Base-by-base conservation (phyloP, 1,284 basidiomycete species). In the Moesziomyces aphidis region DNA sequence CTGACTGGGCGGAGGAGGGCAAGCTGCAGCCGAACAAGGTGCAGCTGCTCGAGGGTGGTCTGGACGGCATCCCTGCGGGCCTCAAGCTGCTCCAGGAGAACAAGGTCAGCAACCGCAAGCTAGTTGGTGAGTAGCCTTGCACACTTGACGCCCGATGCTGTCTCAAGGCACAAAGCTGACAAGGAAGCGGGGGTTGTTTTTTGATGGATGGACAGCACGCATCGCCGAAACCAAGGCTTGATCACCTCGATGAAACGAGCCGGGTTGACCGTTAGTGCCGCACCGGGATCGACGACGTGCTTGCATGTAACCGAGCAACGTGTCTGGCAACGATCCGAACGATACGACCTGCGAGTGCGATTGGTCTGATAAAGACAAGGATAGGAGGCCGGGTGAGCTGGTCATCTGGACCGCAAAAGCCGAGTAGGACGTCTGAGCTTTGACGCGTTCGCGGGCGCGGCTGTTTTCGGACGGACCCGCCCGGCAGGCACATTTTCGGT, bases 71-170 rank as follows among this genome's bases (percentile, higher is more conserved):
- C 31, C 59, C 66, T 0, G 61, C 68, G 4, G 81, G 76, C 13
- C 55, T 83, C 22, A 77, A 79, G 54, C 45, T 61, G 47, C 50
- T 78, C 36, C 62, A 80, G 55, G 54, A 73, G n/a, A 72, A 70
- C 63, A 70, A 82, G 60, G 66, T 81, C 31, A 75, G 69, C 43
- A 81, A 79, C 13, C 78, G 81, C 55, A 86, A 86, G 74, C 73
- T 86, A 3, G 85, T 86, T 49, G 85, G 85, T 59, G 45, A 72
- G 69, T 68, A 24, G 15, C 17, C 15, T 24, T 31, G 4, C 17
- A 19, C 39, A 42, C 31, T 34, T 5, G 11, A 13, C 31, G 13
- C 11, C 10, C 8, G 1, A 4, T 34, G 31, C 13, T 34, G 31
- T 13, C 13, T n/a, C 8, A 1, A 10, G 31, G 4, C 31, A 34